These are phyloP conservation scores for Trichophyton simii DNA, from an alignment of 2,329 filamentous ascomycete genomes.

Conservation along the genomic window DNA sequence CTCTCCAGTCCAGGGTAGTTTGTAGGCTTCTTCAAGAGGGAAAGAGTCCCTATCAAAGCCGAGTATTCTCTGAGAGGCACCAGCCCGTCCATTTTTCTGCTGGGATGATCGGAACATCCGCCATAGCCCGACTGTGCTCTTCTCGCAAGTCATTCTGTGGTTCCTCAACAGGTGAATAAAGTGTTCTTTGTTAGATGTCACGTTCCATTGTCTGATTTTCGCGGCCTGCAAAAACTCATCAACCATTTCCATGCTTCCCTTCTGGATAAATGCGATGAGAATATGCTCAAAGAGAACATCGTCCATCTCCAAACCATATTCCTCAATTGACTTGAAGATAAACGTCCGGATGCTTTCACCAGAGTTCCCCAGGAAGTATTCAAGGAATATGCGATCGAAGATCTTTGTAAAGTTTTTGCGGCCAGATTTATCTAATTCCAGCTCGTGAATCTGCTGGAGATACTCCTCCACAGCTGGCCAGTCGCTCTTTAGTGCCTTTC, in stretches of 20 bases:
- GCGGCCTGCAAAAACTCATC: conserved; percentile 22
- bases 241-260: conserved; percentile 24
- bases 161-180: conserved; percentile 24
- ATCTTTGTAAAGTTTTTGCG: conserved; percentile 19
- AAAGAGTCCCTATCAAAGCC: conserved; percentile 25
- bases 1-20: conserved; percentile 16
- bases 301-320: conserved; percentile 28
- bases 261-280: conserved; percentile 29
- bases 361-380: conserved; percentile 29
- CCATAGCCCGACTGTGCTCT: conserved; percentile 28
- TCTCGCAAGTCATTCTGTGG: conserved; percentile 25
- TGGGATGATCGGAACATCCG: conserved; percentile 30
- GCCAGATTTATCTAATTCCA: conserved; percentile 20
- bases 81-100: conserved; percentile 20
- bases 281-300: conserved; percentile 30
- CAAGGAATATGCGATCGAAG: conserved; percentile 31
- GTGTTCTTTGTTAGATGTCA: conserved; percentile 20
- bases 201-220: conserved; percentile 22
- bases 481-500: conserved; percentile 26
- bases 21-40: conserved; percentile 18
- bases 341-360: conserved; percentile 26
- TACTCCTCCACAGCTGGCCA: conserved; percentile 30
- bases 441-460: conserved; percentile 27
- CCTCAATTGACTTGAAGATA: conserved; percentile 24
- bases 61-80: conserved; percentile 25